phyloP scores from a whole-genome alignment of 176 grass and related monocot species.

The Ampelocalamus luodianensis region DNA sequence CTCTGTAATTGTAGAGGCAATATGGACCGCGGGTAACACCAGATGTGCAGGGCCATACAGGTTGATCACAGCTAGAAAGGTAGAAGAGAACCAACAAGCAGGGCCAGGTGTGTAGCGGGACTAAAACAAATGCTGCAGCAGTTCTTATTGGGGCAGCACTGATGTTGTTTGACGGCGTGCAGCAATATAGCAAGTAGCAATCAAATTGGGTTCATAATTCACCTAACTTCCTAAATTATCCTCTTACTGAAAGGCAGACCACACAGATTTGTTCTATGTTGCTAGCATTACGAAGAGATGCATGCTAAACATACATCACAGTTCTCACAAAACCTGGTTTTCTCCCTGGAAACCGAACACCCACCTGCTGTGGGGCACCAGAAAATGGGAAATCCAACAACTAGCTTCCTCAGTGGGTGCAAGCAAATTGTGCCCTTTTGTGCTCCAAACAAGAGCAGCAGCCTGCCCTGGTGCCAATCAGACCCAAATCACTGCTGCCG shows the following conservation, averaged over 20 bases:
- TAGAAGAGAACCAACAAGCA: slow-evolving; percentile 34
- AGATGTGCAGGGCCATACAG: slow-evolving; percentile 25
- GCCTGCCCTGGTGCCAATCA: slow-evolving; percentile 47
- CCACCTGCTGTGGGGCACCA: slow-evolving; percentile 38
- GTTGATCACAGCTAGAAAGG: slow-evolving; percentile 50
- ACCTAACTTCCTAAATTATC: slow-evolving; percentile 17
- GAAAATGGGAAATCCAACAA: slow-evolving; percentile 46
- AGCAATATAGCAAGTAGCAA: slow-evolving; percentile 30
- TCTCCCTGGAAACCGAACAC: slow-evolving; percentile 34
- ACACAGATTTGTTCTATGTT: not conserved
- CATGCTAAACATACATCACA: slow-evolving; percentile 27
- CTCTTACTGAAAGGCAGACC: slow-evolving; percentile 8
- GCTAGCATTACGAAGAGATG: slow-evolving; percentile 12
- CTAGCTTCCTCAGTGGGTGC: slow-evolving; percentile 53
- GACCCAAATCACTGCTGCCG: slow-evolving; percentile 44
- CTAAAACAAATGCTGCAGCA: slow-evolving; percentile 41
- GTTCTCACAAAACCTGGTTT: slow-evolving; percentile 20
- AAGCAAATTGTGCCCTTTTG: slow-evolving; percentile 40
- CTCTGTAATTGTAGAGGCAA: slow-evolving; percentile 31
- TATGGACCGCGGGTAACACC: slow-evolving; percentile 11
- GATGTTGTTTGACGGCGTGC: slow-evolving; percentile 36
- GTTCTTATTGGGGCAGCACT: slow-evolving; percentile 24
- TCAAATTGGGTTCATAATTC: slow-evolving; percentile 5
- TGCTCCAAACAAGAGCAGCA: slow-evolving; percentile 55
- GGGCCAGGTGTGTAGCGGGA: slow-evolving; percentile 40